Conservation (phyloP, 139 green algal species). For the Auxenochlorella protothecoides region DNA sequence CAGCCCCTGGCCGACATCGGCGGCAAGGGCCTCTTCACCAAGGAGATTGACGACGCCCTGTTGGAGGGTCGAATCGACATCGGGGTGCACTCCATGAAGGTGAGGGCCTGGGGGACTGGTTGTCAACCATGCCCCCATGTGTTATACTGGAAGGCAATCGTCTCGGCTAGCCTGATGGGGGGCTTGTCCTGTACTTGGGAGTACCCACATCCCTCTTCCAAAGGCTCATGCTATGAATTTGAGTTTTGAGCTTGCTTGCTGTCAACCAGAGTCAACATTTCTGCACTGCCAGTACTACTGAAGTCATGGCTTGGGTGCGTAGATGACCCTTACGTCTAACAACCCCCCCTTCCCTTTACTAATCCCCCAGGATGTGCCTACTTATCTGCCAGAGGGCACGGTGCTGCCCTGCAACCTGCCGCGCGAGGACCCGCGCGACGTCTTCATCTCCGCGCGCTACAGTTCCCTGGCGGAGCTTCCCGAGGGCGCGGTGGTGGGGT, state of each 20-base stretch:
- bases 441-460: conserved; percentile 84
- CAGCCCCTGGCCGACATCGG: conserved; percentile 97
- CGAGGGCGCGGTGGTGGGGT: conserved; percentile 77
- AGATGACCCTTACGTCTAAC: too few relatives aligned
- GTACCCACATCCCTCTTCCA: background rate
- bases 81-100: conserved; percentile 99
- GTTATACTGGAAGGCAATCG: too few relatives aligned
- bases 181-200: background rate
- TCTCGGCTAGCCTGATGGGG: background rate
- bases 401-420: conserved; percentile 96
- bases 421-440: conserved; percentile 94
- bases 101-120: conserved; percentile 9
- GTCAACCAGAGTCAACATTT: background rate
- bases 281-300: too few relatives aligned
- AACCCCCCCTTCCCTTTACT: too few relatives aligned
- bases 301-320: too few relatives aligned
- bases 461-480: conserved; percentile 75
- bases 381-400: conserved; percentile 89
- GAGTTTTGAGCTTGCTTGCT: background rate
- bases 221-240: background rate
- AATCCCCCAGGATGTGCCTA: conserved; percentile 84
- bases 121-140: too few relatives aligned
- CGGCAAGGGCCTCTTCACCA: conserved; percentile 99
- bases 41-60: conserved; percentile 98
- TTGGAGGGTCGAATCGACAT: conserved; percentile 92